Percentiles rank a stretch among this genome's conserved stretches.
phyloP scores from a whole-genome alignment of 73 alveolate genomes.

The Stentor roeselii region DNA sequence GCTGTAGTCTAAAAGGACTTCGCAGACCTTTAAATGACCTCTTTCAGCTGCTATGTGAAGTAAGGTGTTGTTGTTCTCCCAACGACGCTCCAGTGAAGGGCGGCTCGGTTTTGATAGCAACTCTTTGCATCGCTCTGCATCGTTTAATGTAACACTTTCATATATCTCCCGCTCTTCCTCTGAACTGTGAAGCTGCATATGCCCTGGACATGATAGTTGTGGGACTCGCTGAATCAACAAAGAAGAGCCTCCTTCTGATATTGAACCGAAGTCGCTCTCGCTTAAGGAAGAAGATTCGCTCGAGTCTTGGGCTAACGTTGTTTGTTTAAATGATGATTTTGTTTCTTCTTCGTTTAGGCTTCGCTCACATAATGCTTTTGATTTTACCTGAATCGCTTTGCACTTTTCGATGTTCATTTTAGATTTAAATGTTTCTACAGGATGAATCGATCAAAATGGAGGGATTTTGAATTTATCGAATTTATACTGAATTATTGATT shows the following conservation, averaged over 20 bases:
- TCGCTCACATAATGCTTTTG: neutral
- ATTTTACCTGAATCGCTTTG: too few species aligned
- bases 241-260: neutral
- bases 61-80: neutral
- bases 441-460: too few species aligned
- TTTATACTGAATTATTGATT: too few species aligned
- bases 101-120: neutral
- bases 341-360: neutral
- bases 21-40: slow-evolving; percentile 31
- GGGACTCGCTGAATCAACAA: neutral
- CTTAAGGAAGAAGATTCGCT: too few species aligned
- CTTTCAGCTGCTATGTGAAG: slow-evolving; percentile 38
- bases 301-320: neutral
- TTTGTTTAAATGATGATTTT: neutral
- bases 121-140: neutral
- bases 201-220: neutral
- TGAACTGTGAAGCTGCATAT: neutral
- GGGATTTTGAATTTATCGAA: too few species aligned
- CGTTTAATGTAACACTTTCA: neutral
- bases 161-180: neutral
- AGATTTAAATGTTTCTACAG: too few species aligned
- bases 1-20: slow-evolving; percentile 29
- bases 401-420: too few species aligned
- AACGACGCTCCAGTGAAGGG: neutral
- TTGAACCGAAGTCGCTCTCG: neutral